phyloP scores from a whole-genome alignment of 2,329 filamentous ascomycete species.

The Diaporthe vexans region DNA sequence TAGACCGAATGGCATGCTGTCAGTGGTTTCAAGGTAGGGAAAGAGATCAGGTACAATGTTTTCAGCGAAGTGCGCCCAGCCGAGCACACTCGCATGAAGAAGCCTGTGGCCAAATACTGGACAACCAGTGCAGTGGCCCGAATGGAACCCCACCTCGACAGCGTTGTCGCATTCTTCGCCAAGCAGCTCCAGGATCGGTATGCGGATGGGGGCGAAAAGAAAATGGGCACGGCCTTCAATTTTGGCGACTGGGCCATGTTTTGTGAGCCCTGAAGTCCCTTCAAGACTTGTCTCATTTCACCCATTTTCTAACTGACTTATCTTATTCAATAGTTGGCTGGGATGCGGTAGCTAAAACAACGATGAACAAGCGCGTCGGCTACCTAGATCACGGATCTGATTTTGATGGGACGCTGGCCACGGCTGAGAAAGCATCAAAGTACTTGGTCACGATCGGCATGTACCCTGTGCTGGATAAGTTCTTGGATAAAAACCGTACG shows the following conservation, averaged over 20 bases:
- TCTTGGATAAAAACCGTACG: slow-evolving; percentile 50
- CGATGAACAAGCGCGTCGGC: slow-evolving; percentile 52
- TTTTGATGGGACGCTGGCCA: slow-evolving; percentile 54
- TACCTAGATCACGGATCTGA: slow-evolving; percentile 49
- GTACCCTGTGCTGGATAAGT: slow-evolving; percentile 47
- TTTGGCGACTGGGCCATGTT: slow-evolving; percentile 34
- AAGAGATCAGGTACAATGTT: slow-evolving; percentile 12
- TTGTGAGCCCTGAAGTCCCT: neutral
- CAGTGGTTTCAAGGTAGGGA: slow-evolving; percentile 24
- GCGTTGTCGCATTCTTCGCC: slow-evolving; percentile 16
- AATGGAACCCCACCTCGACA: slow-evolving; percentile 34
- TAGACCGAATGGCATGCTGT: slow-evolving; percentile 33
- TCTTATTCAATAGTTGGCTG: slow-evolving; percentile 4
- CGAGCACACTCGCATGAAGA: slow-evolving; percentile 30
- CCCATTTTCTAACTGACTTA: neutral
- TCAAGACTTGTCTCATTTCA: no score
- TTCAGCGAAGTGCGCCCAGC: slow-evolving; percentile 29
- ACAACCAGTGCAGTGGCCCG: slow-evolving; percentile 24
- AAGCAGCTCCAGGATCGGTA: slow-evolving; percentile 28
- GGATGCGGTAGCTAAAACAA: slow-evolving; percentile 30
- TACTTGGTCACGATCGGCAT: slow-evolving; percentile 40
- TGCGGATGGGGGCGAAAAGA: neutral
- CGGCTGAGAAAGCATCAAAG: slow-evolving; percentile 42
- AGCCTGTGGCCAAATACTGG: slow-evolving; percentile 31
- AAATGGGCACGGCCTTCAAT: slow-evolving; percentile 21